Percentiles rank a stretch among this genome's conserved stretches.
These are phyloP conservation scores for Physaria fendleri DNA, from an alignment of 345 rosid species.

Conservation along the genomic window DNA sequence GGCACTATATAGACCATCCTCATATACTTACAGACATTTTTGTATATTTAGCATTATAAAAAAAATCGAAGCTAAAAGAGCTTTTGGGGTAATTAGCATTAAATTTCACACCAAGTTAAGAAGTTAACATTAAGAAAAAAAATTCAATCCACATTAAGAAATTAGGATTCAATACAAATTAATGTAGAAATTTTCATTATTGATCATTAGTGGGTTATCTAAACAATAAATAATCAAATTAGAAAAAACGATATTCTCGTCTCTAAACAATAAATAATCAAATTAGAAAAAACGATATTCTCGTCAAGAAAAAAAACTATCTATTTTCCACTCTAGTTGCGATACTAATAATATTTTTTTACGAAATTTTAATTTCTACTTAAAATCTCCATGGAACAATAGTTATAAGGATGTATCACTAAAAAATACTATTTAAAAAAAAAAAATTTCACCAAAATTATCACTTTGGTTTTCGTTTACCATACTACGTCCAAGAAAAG, in stretches of 20 bases:
- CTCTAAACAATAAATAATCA: not conserved
- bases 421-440: too few species aligned
- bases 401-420: too few species aligned
- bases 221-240: not conserved
- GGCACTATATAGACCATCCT: slow-evolving; percentile 5
- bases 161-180: not conserved
- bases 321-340: too few species aligned
- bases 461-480: too few species aligned
- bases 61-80: not conserved
- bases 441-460: too few species aligned
- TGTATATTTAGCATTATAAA: not conserved
- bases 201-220: not conserved
- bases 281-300: too few species aligned
- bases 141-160: not conserved
- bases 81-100: not conserved
- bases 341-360: too few species aligned
- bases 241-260: too few species aligned
- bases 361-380: too few species aligned
- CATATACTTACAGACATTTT: not conserved
- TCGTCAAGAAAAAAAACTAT: too few species aligned
- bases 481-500: too few species aligned
- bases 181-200: not conserved
- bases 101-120: not conserved
- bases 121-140: not conserved
- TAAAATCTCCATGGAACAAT: too few species aligned